A percentile compares a stretch with the other conserved stretches of the same genome.
Evolutionary conservation across 495 filamentous ascomycete genomes (phyloP).

Genomic region (Aspergillus funiculosus): DNA sequence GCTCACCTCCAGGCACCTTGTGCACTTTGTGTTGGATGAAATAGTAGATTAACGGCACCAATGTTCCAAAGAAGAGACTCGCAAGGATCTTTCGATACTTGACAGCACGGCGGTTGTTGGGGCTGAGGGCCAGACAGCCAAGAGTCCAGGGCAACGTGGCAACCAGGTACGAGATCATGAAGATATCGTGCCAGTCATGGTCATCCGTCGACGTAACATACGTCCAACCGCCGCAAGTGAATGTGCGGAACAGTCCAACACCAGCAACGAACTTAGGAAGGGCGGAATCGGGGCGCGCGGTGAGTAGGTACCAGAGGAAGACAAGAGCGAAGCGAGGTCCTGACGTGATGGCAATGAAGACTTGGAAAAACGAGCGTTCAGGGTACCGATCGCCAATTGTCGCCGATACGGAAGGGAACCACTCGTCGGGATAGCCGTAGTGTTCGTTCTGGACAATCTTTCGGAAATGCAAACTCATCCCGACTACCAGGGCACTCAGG

Average conservation of each 20-base stretch:
- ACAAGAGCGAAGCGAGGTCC: constrained; percentile 90
- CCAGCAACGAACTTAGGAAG: constrained; percentile 79
- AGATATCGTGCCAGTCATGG: constrained; percentile 97
- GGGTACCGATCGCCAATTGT: constrained; percentile 99
- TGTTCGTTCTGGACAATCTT: constrained; percentile 99
- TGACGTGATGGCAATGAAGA: constrained; percentile 95
- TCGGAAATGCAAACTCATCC: constrained; percentile 78
- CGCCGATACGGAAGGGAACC: constrained; percentile 97
- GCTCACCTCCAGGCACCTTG: constrained; percentile 84
- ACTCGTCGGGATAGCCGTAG: constrained; percentile 94
- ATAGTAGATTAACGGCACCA: constrained; percentile 89
- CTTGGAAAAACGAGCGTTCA: constrained; percentile 90
- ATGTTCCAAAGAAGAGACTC: constrained; percentile 78
- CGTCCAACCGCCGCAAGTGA: constrained; percentile 97
- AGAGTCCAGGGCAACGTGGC: constrained; percentile 93
- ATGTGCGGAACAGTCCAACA: constrained; percentile 76
- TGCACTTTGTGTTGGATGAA: constrained; percentile 99
- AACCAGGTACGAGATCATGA: constrained; percentile 98
- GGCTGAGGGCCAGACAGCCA: constrained; percentile 84
- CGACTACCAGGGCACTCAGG: constrained; percentile 80
- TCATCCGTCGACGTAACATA: constrained; percentile 98
- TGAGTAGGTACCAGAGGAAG: constrained; percentile 87
- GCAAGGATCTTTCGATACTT: constrained; percentile 87
- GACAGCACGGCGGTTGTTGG: constrained; percentile 74
- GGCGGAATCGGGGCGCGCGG: constrained; percentile 62